Conservation (phyloP, 306 rosid species). For the Castanea sativa region DNA sequence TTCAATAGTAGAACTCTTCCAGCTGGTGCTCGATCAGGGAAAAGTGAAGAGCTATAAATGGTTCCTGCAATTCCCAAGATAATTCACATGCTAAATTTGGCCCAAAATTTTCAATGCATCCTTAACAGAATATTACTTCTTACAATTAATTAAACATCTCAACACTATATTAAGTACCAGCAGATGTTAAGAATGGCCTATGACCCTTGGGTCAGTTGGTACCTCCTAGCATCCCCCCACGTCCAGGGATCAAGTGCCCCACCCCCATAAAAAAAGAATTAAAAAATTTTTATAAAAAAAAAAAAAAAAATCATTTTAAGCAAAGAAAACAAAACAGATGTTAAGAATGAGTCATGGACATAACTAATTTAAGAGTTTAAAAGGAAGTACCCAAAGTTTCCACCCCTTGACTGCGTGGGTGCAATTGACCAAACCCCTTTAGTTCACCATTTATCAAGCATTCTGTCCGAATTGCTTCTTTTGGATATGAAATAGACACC, state of each 20-base stretch:
- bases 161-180: neutral
- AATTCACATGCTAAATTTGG: conserved; percentile 23
- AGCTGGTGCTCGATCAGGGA: conserved; percentile 87
- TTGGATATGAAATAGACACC: conserved; percentile 91
- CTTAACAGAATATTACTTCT: neutral
- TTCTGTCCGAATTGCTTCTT: conserved; percentile 85
- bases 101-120: conserved; percentile 17
- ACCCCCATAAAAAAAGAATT: too few relatives aligned
- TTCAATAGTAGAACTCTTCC: conserved; percentile 94
- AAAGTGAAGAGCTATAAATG: conserved; percentile 94
- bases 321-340: too few relatives aligned
- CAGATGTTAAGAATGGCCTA: neutral
- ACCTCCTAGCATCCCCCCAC: too few relatives aligned
- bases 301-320: too few relatives aligned
- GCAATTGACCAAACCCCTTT: conserved; percentile 95
- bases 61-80: conserved; percentile 65
- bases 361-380: neutral
- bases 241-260: too few relatives aligned
- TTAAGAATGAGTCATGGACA: neutral
- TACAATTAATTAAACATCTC: neutral
- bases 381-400: conserved; percentile 74
- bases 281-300: too few relatives aligned
- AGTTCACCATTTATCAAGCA: conserved; percentile 79
- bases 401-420: conserved; percentile 97
- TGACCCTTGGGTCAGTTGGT: too few relatives aligned